These are phyloP conservation scores for Adansonia rubrostipa DNA, from an alignment of 441 rosid species.

Conservation along the genomic window DNA sequence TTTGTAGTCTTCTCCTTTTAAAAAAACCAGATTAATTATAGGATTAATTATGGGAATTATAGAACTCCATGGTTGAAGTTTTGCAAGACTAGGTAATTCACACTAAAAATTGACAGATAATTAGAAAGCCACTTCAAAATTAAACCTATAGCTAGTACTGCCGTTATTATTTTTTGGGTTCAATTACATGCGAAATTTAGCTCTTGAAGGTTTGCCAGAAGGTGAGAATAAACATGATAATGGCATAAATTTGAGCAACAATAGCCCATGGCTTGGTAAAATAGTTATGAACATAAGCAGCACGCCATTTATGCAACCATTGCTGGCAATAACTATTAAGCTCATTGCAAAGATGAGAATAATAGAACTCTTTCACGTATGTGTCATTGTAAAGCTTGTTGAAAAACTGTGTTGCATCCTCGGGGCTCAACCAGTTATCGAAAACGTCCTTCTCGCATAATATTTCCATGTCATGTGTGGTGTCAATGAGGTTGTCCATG, in stretches of 20 bases:
- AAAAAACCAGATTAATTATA: background rate
- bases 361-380: slow-evolving; percentile 23
- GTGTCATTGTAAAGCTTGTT: slow-evolving; percentile 39
- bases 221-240: slow-evolving; percentile 19
- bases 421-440: slow-evolving; percentile 33
- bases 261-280: slow-evolving; percentile 34
- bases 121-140: background rate
- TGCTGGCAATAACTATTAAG: slow-evolving; percentile 22
- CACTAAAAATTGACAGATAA: background rate
- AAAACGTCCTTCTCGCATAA: slow-evolving; percentile 22
- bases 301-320: slow-evolving; percentile 34
- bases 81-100: background rate
- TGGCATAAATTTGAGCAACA: slow-evolving; percentile 30
- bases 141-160: background rate
- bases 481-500: slow-evolving; percentile 39
- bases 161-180: background rate
- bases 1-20: background rate
- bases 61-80: background rate
- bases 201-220: slow-evolving; percentile 21
- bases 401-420: slow-evolving; percentile 34
- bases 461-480: slow-evolving; percentile 28
- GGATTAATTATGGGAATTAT: too few species aligned
- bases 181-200: background rate
- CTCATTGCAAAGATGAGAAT: slow-evolving; percentile 19
- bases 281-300: slow-evolving; percentile 23